Conservation (phyloP, 441 rosid species). For the Arabidopsis lyrata region DNA sequence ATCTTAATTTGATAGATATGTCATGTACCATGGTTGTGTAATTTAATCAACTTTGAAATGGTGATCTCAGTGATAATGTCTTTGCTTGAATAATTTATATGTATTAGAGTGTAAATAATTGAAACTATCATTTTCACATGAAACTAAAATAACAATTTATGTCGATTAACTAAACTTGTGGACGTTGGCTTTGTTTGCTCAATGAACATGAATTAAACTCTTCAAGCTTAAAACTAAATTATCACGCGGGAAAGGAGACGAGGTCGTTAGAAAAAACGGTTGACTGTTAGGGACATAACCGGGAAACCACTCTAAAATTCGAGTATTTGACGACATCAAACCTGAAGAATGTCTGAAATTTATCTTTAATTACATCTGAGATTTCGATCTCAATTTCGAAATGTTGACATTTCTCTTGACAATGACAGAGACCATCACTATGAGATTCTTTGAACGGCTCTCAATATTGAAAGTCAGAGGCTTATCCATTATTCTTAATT, state of each 20-base stretch:
- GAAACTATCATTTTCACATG: conserved; percentile 26
- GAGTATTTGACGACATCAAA: conserved; percentile 19
- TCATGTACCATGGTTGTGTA: background rate
- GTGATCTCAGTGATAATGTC: conserved; percentile 10
- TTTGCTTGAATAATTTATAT: background rate
- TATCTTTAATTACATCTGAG: background rate
- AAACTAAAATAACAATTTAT: background rate
- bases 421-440: conserved; percentile 21
- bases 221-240: background rate
- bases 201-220: background rate
- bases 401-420: conserved; percentile 11
- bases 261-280: conserved; percentile 18
- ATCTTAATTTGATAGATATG: background rate
- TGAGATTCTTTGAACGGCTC: conserved; percentile 24
- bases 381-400: conserved; percentile 22
- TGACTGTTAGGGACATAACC: conserved; percentile 5
- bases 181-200: conserved; percentile 1
- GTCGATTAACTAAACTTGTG: background rate
- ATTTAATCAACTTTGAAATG: conserved; percentile 4
- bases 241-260: conserved; percentile 22
- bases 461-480: conserved; percentile 11
- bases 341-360: background rate
- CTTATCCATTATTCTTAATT: conserved; percentile 19
- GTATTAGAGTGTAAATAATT: background rate
- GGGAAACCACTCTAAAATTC: background rate